Conservation (phyloP, 2,329 filamentous ascomycete species). For the Ceratocystis alfenasii region DNA sequence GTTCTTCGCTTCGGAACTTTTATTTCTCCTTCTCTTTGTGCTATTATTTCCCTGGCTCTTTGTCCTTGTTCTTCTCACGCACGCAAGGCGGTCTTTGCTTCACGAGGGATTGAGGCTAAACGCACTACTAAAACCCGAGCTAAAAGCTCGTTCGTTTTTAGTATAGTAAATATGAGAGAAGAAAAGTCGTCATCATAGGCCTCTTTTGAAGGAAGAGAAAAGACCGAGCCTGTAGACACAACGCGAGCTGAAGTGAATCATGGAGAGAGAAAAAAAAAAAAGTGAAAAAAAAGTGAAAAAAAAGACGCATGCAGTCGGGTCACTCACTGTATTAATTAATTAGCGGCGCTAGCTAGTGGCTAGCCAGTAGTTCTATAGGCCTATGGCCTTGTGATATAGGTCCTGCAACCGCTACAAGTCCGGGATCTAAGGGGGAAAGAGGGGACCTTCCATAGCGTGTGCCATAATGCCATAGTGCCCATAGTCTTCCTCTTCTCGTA, state of each 20-base stretch:
- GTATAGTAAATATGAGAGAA: background rate
- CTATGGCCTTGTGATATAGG: background rate
- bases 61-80: background rate
- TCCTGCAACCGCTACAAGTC: background rate
- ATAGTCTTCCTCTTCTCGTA: slow-evolving; percentile 9
- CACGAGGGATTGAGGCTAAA: background rate
- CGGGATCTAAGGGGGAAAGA: background rate
- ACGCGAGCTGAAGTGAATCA: background rate
- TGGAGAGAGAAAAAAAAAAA: background rate
- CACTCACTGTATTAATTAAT: background rate
- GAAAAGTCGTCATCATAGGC: background rate
- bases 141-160: background rate
- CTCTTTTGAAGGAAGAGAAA: background rate
- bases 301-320: background rate
- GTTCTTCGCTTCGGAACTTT: background rate
- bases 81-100: slow-evolving; percentile 3
- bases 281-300: background rate
- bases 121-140: no score
- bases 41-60: background rate
- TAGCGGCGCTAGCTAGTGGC: background rate
- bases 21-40: background rate
- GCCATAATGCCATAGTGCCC: background rate
- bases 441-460: background rate
- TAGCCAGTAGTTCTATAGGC: slow-evolving; percentile 3
- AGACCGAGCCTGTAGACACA: background rate